Base-by-base conservation (phyloP, 176 grass and related monocot genomes). In the Oryza glaberrima region DNA sequence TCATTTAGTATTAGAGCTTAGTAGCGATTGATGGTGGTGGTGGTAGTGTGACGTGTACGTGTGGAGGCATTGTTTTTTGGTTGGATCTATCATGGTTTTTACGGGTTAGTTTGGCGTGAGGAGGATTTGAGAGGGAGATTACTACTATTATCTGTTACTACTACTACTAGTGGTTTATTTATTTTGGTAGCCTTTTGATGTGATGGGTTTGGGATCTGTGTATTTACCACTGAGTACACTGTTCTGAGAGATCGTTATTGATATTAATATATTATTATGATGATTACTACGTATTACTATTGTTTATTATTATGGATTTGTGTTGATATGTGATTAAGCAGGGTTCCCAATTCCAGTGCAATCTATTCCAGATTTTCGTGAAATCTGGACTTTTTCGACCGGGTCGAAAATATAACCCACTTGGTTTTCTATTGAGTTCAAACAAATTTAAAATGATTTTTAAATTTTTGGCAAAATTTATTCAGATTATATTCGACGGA, bases 61-160 rank as follows among this genome's bases (percentile, higher is more conserved):
- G 47, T 61, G 26, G 30, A 68, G 26, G 47, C 82, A 40, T 87
- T 47, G 46, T 7, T 41, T 41, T 83, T 38, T 78, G 65, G 47
- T 13, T 81, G 60, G 43, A 88, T 77, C 75, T 66, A 51, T 41
- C 2, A 36, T 36, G 19, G 16, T 68, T 49, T 54, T 45, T 4
- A 32, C 66, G 6, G 35, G 1, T 69, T 5, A 25, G n/a, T 67
- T 78, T 47, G 30, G 41, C 35, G 48, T 73, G 77, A 38, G 70
- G 71, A 38, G 70, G 71, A 38, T 77, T 83, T 44, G 32, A 23
- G 66, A 58, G 26, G 56, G 30, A 1, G 65, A 23, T 66, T 63
- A 23, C 2, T 63, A 23, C 2, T 63, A 23, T 52, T 63, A 66
- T 41, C 43, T 85, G 11, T 77, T 65, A 68, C 3, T 36, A 6